These are phyloP conservation scores for Aotearoamyces nothofagi DNA, from an alignment of 2,329 filamentous ascomycete species.

Conservation along the genomic window DNA sequence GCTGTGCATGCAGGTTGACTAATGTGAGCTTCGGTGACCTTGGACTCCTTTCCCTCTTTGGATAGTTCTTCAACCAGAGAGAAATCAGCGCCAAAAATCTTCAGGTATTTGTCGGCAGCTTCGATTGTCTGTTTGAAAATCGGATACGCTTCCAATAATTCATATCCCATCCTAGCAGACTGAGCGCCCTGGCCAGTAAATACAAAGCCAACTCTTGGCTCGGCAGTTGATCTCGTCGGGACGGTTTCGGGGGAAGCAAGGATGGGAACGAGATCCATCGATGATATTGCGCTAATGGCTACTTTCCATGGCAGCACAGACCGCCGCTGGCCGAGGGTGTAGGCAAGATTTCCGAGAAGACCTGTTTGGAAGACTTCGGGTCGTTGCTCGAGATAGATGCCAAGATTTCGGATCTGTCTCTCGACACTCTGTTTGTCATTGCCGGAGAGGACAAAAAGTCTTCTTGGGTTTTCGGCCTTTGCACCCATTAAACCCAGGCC, in stretches of 20 bases:
- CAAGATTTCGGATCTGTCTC: constrained; percentile 8
- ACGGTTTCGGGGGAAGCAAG: constrained; percentile 22
- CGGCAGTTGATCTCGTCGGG: constrained; percentile 5
- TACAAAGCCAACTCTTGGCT: constrained; percentile 12
- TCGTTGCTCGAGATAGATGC: constrained; percentile 11
- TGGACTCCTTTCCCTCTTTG: constrained; percentile 20
- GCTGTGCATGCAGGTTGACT: constrained; percentile 31
- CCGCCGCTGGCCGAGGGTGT: constrained; percentile 14
- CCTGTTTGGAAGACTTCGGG: constrained; percentile 11
- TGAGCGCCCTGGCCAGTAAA: constrained; percentile 16
- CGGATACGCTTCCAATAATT: constrained; percentile 18
- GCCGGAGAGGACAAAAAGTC: constrained; percentile 12
- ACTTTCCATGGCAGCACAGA: constrained; percentile 13
- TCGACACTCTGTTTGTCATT: constrained; percentile 10
- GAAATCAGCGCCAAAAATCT: constrained; percentile 19
- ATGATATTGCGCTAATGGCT: constrained; percentile 8
- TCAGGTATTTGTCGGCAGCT: constrained; percentile 20
- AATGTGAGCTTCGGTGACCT: constrained; percentile 23
- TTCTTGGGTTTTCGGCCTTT: constrained; percentile 13
- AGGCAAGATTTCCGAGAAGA: constrained; percentile 10
- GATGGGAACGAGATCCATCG: constrained; percentile 19
- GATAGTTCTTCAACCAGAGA: constrained; percentile 20
- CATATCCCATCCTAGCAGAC: constrained; percentile 14
- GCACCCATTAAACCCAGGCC: constrained; percentile 14
- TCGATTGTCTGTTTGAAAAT: constrained; percentile 21